Conservation (phyloP, 2,329 filamentous ascomycete genomes). For the Myriosclerotinia curreyana region DNA sequence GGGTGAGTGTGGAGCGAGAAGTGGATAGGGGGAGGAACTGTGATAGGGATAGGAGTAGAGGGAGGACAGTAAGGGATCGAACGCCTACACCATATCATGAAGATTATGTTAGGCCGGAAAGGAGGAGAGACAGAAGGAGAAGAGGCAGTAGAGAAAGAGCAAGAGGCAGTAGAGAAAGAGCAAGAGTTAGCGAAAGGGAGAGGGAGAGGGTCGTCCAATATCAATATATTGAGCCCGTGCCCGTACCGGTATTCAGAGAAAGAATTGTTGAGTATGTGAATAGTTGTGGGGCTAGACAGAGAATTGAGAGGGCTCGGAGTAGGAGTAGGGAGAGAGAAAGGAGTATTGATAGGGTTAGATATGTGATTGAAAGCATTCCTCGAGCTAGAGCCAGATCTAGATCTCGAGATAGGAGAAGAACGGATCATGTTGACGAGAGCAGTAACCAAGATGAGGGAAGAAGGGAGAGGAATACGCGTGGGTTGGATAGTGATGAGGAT, state of each 20-base stretch:
- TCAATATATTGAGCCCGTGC: background rate
- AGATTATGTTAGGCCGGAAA: constrained; percentile 55
- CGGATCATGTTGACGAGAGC: background rate
- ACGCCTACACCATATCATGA: constrained; percentile 48
- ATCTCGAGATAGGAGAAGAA: background rate
- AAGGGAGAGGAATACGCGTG: no score
- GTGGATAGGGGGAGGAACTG: background rate
- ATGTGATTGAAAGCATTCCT: background rate
- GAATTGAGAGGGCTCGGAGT: background rate
- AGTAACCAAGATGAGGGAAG: no score
- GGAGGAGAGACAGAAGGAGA: constrained; percentile 76
- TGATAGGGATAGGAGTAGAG: background rate
- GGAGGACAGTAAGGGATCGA: constrained; percentile 57
- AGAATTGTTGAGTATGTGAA: background rate
- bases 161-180: background rate
- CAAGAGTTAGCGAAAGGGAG: no score
- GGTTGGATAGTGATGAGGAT: background rate
- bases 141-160: constrained; percentile 51
- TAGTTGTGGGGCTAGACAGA: no score
- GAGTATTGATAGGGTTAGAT: background rate
- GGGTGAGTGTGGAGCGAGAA: background rate
- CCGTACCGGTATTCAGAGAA: background rate
- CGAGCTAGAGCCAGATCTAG: background rate
- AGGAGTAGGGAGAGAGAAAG: background rate
- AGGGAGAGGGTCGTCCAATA: background rate